These are phyloP conservation scores for Schwanniomyces polymorphus DNA, from an alignment of 805 yeast genomes.

Conservation along the genomic window DNA sequence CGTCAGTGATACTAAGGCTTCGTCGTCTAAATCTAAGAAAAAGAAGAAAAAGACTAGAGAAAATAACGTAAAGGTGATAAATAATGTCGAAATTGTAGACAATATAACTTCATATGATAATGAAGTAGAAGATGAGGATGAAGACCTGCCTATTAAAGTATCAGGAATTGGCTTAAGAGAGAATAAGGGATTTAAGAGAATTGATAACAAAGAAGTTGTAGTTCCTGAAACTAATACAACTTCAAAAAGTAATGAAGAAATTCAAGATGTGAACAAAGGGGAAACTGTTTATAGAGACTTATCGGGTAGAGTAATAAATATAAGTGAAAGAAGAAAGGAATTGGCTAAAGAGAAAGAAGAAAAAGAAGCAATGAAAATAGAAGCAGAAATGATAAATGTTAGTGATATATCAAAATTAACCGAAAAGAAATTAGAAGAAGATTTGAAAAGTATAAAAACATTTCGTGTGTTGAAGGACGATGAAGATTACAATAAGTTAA, in stretches of 20 bases:
- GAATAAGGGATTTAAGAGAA: conserved; percentile 36
- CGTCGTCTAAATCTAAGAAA: conserved; percentile 4
- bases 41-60: conserved; percentile 13
- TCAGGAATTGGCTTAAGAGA: conserved; percentile 11
- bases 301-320: conserved; percentile 53
- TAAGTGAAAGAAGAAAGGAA: conserved; percentile 23
- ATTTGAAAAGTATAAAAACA: conserved; percentile 20
- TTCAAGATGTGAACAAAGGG: not conserved
- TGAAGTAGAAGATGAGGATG: conserved; percentile 11
- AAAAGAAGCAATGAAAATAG: conserved; percentile 15
- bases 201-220: conserved; percentile 24
- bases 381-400: conserved; percentile 28
- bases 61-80: conserved; percentile 1
- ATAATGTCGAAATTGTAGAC: conserved; percentile 3
- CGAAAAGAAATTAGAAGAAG: conserved; percentile 30
- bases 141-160: conserved; percentile 23
- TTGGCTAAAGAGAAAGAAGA: conserved; percentile 19
- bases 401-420: conserved; percentile 41
- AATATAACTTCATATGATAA: conserved; percentile 1
- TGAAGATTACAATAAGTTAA: conserved; percentile 30
- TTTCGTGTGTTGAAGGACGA: conserved; percentile 34
- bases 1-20: conserved; percentile 11
- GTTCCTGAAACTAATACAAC: not conserved
- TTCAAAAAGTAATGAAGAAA: not conserved
- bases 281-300: conserved; percentile 60